Base-by-base conservation (phyloP, 306 rosid genomes). In the Herpetospermum pedunculosum region DNA sequence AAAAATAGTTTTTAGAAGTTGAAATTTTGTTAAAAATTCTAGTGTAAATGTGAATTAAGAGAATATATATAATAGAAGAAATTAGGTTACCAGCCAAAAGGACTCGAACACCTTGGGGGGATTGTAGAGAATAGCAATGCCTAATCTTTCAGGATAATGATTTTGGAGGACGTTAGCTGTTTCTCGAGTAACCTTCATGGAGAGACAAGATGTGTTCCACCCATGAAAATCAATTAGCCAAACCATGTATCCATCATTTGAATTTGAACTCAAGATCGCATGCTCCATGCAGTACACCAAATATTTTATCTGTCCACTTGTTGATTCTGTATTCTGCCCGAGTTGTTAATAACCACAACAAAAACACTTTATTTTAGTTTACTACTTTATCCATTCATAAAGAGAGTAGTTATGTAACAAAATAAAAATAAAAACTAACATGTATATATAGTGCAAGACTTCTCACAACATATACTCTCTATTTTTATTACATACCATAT, bases 71-170 rank as follows among this genome's bases (percentile, higher is more conserved):
- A n/a, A n/a, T n/a, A n/a, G n/a, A n/a, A n/a, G n/a, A n/a, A n/a
- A n/a, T n/a, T n/a, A n/a, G n/a, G n/a, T n/a, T 84, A 92, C 97
- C 96, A 77, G 81, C 96, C 93, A 88, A 82, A 89, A 89, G 23
- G 97, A 88, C 82, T 92, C 94, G 18, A 92, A 92, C 65, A 92
- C 16, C 79, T 89, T 92, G 35, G 97, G 97, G 23, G 96, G 96
- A 54, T 92, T 85, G 84, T 92, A 89, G 15, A 92, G 82, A 73
- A 92, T 79, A 74, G 92, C 97, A 50, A 81, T 72, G 65, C 88
- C 96, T 83, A 92, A 71, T 73, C 94, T 88, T 84, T 89, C 97
- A 43, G 97, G 97, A 84, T 89, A 92, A 74, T 86, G 91, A 79
- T 84, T 79, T 81, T 92, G 96, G 85, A 89, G 57, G 76, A 89